Base-by-base conservation (phyloP, 2,329 filamentous ascomycete genomes). In the Hymenoscyphus fructigenus region DNA sequence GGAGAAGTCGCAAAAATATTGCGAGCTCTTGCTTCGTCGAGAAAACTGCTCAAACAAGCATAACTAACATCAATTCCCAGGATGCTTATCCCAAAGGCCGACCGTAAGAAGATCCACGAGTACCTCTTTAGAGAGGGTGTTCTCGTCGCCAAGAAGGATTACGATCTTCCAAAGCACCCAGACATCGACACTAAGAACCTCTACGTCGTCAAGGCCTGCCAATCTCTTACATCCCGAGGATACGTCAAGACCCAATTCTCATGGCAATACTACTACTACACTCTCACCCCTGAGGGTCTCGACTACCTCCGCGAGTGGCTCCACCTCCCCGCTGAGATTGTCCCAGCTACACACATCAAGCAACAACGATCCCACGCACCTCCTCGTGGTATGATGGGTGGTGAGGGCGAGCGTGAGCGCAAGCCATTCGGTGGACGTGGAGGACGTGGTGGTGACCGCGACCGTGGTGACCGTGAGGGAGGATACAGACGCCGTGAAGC, bases 251-350 rank as follows among this genome's bases (percentile, higher is more conserved):
- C 95, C 77, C 95, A 96, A 84, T 99, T 99, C 91, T 97, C 93
- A 75, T 97, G 93, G 93, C 93, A 97, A 85, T 97, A 93, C 88
- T 97, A 98, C 91, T 99, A 99, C 91, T 99, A 99, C 90, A 97
- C 95, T 83, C 90, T 99, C 83, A 97, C 94, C 81, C 92, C 93
- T 79, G 93, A 98, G 88, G 95, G 95, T 85, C 94, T 99, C 81
- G 94, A 98, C 87, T 99, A 99, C 89, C 93, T 99, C 82, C 94
- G 95, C 81, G 95, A 99, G 88, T 99, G 95, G 95, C 93, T 99
- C 77, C 95, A 99, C 85, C 91, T 99, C 77, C 95, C 95, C 78
- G 93, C 95, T 80, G 95, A 99, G 89, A 97, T 99, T 80, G 95
- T 99, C 75, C 95, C 95, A 76, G 93, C 96, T 78, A 99, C 95